Evolutionary conservation across 768 basidiomycete species (phyloP).

Genomic region (Lepiota brunneoincarnata): DNA sequence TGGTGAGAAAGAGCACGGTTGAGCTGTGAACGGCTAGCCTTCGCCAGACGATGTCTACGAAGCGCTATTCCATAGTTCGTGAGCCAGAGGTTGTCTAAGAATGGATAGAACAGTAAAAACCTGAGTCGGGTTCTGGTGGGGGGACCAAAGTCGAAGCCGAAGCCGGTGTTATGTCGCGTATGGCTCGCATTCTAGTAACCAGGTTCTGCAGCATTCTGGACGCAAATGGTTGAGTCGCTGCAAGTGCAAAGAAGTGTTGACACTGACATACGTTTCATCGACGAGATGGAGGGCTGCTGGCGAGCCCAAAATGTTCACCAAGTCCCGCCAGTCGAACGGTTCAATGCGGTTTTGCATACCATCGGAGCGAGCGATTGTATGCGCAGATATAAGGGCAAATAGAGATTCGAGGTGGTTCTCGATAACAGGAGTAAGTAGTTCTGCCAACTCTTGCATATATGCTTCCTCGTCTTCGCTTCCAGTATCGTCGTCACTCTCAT

Average conservation of each 20-base stretch:
- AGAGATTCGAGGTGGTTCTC: slow-evolving; percentile 10
- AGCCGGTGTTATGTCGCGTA: slow-evolving; percentile 5
- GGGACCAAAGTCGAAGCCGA: neutral
- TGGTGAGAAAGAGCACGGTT: slow-evolving; percentile 3
- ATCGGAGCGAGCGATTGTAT: slow-evolving; percentile 8
- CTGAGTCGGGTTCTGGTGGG: neutral
- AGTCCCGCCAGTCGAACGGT: slow-evolving; percentile 10
- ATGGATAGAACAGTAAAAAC: neutral
- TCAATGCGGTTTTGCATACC: slow-evolving; percentile 14
- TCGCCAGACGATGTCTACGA: neutral
- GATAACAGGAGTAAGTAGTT: slow-evolving; percentile 5
- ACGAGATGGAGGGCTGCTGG: slow-evolving; percentile 7
- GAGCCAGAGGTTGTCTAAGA: neutral
- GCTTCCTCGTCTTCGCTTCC: slow-evolving; percentile 19
- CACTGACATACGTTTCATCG: slow-evolving; percentile 5
- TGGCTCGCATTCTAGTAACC: slow-evolving; percentile 1
- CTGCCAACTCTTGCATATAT: slow-evolving; percentile 4
- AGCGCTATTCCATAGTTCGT: neutral
- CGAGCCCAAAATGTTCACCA: slow-evolving; percentile 9
- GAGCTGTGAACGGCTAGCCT: slow-evolving; percentile 1
- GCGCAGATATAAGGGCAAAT: slow-evolving; percentile 8
- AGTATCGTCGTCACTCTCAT: neutral
- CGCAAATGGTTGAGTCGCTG: neutral
- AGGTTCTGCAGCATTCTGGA: slow-evolving; percentile 2
- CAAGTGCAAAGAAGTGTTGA: neutral